Evolutionary conservation across 1,284 basidiomycete species (phyloP).

Genomic region (Ceratobasidium sp.): DNA sequence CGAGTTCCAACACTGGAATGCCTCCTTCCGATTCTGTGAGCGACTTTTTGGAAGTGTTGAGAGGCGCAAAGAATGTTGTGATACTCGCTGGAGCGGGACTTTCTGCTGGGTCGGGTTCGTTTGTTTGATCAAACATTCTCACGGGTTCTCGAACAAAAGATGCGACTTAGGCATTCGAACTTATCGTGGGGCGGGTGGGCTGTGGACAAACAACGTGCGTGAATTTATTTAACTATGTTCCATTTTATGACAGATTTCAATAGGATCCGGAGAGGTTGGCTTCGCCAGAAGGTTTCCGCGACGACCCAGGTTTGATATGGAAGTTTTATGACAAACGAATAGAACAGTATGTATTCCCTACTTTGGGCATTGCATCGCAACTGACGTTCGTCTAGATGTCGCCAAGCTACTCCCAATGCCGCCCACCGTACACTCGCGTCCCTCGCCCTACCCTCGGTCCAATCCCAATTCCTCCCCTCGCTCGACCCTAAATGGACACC

Average conservation of each 20-base stretch:
- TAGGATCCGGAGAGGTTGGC: slow-evolving; percentile 64
- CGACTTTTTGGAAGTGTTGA: neutral
- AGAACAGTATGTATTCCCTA: slow-evolving; percentile 52
- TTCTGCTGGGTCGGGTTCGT: slow-evolving; percentile 62
- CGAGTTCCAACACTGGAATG: no score
- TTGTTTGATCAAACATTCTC: neutral
- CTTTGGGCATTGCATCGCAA: neutral
- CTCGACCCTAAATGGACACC: slow-evolving; percentile 55
- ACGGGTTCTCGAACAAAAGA: neutral
- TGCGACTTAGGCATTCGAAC: slow-evolving; percentile 61
- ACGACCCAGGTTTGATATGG: slow-evolving; percentile 64
- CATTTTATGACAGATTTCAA: slow-evolving; percentile 46
- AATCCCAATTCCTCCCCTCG: slow-evolving; percentile 52
- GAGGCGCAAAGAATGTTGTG: slow-evolving; percentile 55
- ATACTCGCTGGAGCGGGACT: slow-evolving; percentile 67
- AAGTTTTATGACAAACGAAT: slow-evolving; percentile 69
- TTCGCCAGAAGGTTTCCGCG: slow-evolving; percentile 62
- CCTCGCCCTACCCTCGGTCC: slow-evolving; percentile 55
- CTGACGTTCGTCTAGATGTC: slow-evolving; percentile 51
- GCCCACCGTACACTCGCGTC: slow-evolving; percentile 62
- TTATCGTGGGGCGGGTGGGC: slow-evolving; percentile 64
- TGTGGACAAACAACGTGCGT: slow-evolving; percentile 58
- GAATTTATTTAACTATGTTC: no score
- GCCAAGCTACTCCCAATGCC: slow-evolving; percentile 60
- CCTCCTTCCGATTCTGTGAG: neutral